Percentiles rank a stretch among this genome's conserved stretches.
Evolutionary conservation across 306 rosid genomes (phyloP).

Genomic region (Gastrolobium villosum): DNA sequence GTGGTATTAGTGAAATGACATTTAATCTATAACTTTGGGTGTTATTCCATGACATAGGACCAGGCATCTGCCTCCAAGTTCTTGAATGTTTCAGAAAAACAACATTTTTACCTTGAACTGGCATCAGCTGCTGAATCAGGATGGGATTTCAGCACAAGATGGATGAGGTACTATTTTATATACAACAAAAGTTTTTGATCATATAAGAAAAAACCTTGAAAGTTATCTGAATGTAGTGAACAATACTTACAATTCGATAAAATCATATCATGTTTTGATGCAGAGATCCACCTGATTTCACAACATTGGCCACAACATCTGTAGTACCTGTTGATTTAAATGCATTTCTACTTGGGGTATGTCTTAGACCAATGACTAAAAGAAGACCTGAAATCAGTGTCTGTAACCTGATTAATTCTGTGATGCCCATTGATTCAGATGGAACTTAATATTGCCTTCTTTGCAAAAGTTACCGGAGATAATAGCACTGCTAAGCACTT

Average conservation of each 20-base stretch:
- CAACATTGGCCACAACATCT: conserved; percentile 84
- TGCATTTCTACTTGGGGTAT: conserved; percentile 79
- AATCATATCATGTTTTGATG: conserved; percentile 46
- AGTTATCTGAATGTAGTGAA: conserved; percentile 16
- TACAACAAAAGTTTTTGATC: not conserved
- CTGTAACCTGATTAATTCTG: conserved; percentile 39
- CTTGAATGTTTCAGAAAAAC: conserved; percentile 57
- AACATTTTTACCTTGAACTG: conserved; percentile 71
- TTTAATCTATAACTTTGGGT: conserved; percentile 27
- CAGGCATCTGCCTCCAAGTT: conserved; percentile 74
- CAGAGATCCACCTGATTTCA: conserved; percentile 75
- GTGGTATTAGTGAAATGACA: conserved; percentile 33
- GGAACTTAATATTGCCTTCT: conserved; percentile 81
- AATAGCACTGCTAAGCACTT: conserved; percentile 53
- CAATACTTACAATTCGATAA: conserved; percentile 2
- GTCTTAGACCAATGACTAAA: conserved; percentile 40
- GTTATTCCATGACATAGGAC: conserved; percentile 62
- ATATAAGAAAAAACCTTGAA: not conserved
- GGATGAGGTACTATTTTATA: conserved; percentile 79
- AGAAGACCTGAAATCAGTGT: conserved; percentile 19
- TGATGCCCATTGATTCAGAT: conserved; percentile 62
- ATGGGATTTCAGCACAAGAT: conserved; percentile 97
- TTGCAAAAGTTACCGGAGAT: conserved; percentile 81
- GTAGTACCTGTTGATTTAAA: conserved; percentile 89
- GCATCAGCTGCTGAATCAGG: conserved; percentile 93